Conservation (phyloP, 345 rosid species). For the Brassica juncea region DNA sequence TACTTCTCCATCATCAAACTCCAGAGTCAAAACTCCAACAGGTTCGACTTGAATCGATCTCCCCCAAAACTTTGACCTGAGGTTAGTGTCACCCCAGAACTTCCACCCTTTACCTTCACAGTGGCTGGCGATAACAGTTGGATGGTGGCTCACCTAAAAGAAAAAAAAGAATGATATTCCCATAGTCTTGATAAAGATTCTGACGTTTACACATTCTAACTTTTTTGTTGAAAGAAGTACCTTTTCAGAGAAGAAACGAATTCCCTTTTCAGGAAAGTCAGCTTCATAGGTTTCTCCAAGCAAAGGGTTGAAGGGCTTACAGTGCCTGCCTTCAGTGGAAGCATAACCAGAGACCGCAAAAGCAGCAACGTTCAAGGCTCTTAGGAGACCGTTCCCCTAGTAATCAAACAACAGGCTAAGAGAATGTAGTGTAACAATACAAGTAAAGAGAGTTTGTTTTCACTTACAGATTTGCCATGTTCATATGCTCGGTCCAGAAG, state of each 20-base stretch:
- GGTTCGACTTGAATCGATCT: conserved; percentile 98
- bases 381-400: conserved; percentile 76
- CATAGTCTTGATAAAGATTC: not conserved
- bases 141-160: conserved; percentile 93
- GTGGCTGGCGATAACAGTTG: conserved; percentile 94
- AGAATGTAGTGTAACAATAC: not conserved
- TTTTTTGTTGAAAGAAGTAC: conserved; percentile 43
- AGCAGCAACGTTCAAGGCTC: conserved; percentile 87
- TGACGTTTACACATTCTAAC: not conserved
- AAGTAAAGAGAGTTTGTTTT: conserved; percentile 3
- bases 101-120: conserved; percentile 99
- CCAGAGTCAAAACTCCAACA: conserved; percentile 74
- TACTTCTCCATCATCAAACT: conserved; percentile 96
- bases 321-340: conserved; percentile 88
- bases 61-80: conserved; percentile 95
- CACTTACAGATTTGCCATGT: conserved; percentile 78
- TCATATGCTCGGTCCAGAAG: conserved; percentile 86
- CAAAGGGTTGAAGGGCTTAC: conserved; percentile 65
- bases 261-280: conserved; percentile 84
- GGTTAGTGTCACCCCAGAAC: conserved; percentile 95
- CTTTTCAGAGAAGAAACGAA: conserved; percentile 97
- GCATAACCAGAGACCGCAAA: conserved; percentile 98
- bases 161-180: not conserved
- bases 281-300: conserved; percentile 86
- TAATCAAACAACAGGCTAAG: conserved; percentile 23